Percentiles rank a stretch among this genome's conserved stretches.
Evolutionary conservation across 805 yeast species (phyloP).

Genomic region (Blastobotrys americana): DNA sequence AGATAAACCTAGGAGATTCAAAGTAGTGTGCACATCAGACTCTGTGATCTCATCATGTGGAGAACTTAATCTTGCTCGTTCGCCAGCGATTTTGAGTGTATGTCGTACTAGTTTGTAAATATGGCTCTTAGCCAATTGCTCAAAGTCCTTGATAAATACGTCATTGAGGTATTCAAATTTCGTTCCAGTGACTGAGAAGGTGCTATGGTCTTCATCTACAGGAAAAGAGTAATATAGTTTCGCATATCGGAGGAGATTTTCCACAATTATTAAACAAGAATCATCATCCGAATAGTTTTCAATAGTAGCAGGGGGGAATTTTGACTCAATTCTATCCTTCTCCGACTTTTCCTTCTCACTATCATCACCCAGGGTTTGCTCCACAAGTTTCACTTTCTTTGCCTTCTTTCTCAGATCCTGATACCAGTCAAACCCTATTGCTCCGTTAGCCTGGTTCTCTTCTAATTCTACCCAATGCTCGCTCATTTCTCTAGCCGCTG

Average conservation of each 20-base stretch:
- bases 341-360: background rate
- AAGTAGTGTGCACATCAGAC: background rate
- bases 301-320: no score
- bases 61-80: background rate
- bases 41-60: background rate
- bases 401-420: background rate
- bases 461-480: slow-evolving; percentile 20
- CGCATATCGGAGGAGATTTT: no score
- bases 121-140: background rate
- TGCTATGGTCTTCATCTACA: no score
- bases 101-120: background rate
- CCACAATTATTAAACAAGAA: no score
- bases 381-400: background rate
- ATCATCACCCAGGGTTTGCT: background rate
- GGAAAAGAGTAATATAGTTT: no score
- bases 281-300: no score
- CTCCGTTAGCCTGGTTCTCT: slow-evolving; percentile 8
- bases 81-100: background rate
- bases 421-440: slow-evolving; percentile 1
- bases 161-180: background rate
- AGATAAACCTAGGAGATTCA: background rate
- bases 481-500: slow-evolving; percentile 22
- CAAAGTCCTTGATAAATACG: background rate
- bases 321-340: no score
- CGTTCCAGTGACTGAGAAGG: no score